A percentile compares a stretch with the other conserved stretches of the same genome.
These are phyloP conservation scores for Anethum foeniculum DNA, from an alignment of 140 eudicot species.

Conservation along the genomic window DNA sequence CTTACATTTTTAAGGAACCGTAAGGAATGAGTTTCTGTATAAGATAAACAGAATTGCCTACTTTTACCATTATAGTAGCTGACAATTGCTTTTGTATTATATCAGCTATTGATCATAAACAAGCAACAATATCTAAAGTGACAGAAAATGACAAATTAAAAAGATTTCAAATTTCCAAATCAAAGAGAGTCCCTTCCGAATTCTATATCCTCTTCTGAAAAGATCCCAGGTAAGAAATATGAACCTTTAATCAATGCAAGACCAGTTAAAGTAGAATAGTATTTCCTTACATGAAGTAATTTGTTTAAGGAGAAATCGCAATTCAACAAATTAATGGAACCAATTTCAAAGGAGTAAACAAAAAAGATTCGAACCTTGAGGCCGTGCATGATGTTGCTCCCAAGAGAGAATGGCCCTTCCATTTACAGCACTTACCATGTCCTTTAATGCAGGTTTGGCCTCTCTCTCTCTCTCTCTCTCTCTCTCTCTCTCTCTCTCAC, in stretches of 20 bases:
- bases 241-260: not conserved
- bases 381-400: conserved; percentile 29
- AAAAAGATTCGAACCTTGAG: conserved; percentile 33
- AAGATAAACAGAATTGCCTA: not conserved
- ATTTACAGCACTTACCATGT: conserved; percentile 75
- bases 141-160: conserved; percentile 34
- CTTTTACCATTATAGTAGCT: not conserved
- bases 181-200: conserved; percentile 40
- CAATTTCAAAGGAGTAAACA: conserved; percentile 24
- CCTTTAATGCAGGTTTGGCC: conserved; percentile 50
- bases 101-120: conserved; percentile 68
- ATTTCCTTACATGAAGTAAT: not conserved
- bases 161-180: conserved; percentile 31
- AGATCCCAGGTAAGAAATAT: conserved; percentile 26
- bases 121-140: conserved; percentile 68
- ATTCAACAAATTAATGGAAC: conserved; percentile 44
- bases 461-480: conserved; percentile 15
- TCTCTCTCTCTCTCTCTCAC: too few relatives aligned
- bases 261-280: not conserved
- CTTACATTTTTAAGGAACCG: conserved; percentile 39
- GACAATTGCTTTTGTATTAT: not conserved
- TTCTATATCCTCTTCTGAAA: conserved; percentile 41
- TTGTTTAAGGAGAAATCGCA: conserved; percentile 29
- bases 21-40: conserved; percentile 19
- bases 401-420: conserved; percentile 83